Base-by-base conservation (phyloP, 805 yeast genomes). In the Wickerhamiella australiensis region DNA sequence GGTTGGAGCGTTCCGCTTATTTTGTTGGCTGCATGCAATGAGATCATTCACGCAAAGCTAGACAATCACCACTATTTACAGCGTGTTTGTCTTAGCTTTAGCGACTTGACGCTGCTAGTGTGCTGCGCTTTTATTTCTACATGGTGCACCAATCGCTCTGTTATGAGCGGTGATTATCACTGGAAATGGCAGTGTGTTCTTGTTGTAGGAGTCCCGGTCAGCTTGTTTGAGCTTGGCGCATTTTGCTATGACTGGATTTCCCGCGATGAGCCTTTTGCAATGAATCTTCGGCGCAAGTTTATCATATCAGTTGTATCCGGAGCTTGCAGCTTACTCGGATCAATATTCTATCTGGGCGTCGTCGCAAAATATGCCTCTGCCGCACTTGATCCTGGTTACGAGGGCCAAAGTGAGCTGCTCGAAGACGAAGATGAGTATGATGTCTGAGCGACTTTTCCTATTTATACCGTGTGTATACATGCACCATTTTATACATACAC, bases 391-490 rank as follows among this genome's bases (percentile, higher is more conserved):
- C 58, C 57, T 7, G 59, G 58, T 18, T 51, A 47, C 36, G 58
- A 58, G 26, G 59, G 59, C 37, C 57, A 55, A 22, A 54, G 54
- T 45, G 61, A 58, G 47, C 55, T 59, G 4, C 54, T 58, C n/a
- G 54, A 54, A 1, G 60, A 57, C 25, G 60, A 56, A 29, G 59
- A 56, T 26, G 61, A 57, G 12, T 46, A 35, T 20, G 49, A 46
- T 27, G 49, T 46, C 35, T 46, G 31, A 25, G 25, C 20, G 25
- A 23, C 21, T 23, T 9, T 29, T 11, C 33, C 33, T 29, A 33
- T 33, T 33, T 33, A 33, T 33, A 33, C 38, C 20, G 20, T n/a
- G n/a, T n/a, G n/a, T n/a, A n/a, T n/a, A n/a, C n/a, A n/a, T n/a
- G n/a, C n/a, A n/a, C n/a, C 38, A 33, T 6, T 33, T 3, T 4